Base-by-base conservation (phyloP, 2,329 filamentous ascomycete species). In the Colletotrichum sojae region DNA sequence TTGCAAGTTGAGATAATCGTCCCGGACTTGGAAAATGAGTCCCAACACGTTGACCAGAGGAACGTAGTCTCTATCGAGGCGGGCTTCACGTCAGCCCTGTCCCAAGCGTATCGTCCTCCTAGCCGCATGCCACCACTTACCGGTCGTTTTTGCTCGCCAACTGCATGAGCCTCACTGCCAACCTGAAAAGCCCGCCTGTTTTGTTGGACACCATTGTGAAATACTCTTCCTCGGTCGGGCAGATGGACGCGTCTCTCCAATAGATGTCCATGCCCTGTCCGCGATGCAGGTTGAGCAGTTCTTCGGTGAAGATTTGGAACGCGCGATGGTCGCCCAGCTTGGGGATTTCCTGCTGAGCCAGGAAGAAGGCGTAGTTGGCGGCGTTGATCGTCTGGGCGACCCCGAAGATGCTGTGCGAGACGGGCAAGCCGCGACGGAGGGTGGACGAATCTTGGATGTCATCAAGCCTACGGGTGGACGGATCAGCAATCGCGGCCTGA, bases 401-500 rank as follows among this genome's bases (percentile, higher is more conserved):
- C 0, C 81, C 81, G 66, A 78, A 83, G 6, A 83, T 73, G 1
- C 67, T 69, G 69, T 83, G 81, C 2, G 78, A 71, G 0, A 80
- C 67, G 2, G 80, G 78, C 39, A 72, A 74, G 5, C 78, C 78
- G 3, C 80, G 75, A 2, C 81, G 75, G 1, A 80, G 64, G 3
- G 65, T 20, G 0, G 81, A 81, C 1, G 69, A 58, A 61, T 83
- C 81, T 71, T 83, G 71, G 22, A 83, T 73, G 69, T 83, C 81
- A 58, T 82, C 80, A 3, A 83, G 71, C 5, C 58, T 64, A 16
- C 6, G 8, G 27, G 27, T 8, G 8, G 27, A 31, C 27, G 27
- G 27, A 31, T 31, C 27, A 31, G 27, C 27, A 31, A 31, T 31
- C 27, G 27, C 9, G 27, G 27, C 27, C 8, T 6, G 27, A 31